Evolutionary conservation across 495 filamentous ascomycete genomes (phyloP), one percentile per base, ranked within the genome.

Genomic region (Trichoderma parareesei): DNA sequence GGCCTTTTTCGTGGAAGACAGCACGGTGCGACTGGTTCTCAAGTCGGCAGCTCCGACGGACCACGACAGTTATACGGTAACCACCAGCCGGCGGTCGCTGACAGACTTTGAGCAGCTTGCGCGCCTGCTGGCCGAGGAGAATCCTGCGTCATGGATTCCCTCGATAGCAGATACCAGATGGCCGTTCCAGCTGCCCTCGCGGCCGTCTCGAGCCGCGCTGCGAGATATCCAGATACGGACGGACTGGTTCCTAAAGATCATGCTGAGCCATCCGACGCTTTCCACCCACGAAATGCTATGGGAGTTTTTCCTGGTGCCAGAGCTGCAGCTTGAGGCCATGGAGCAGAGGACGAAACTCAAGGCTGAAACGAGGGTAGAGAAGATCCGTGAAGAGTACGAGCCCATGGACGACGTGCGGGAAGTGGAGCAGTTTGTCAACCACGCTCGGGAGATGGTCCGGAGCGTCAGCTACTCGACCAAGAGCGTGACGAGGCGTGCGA

Each of bases 281-380:
- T 86, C 91, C 1, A 97, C 90, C 0, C 95, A 98, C 71, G 95
- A 99, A 78, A 90, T 97, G 82, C 80, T 99, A 7, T 99, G 95
- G 95, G 95, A 99, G 69, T 99, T 99, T 77, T 96, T 99, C 75
- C 84, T 99, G 2, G 93, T 98, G 16, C 95, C 95, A 2, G 95
- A 99, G 65, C 82, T 98, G 20, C 92, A 96, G 69, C 84, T 90
- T 4, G 86, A 92, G 16, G 88, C 90, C 85, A 92, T 98, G 85
- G 90, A 88, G 33, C 89, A 96, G 71, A 84, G 95, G 38, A 94
- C 89, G 67, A 87, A 84, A 46, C 84, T 88, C 62, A 99, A 99
- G 74, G 92, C 92, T 4, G 87, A 90, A 69, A 84, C 86, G 0
- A 85, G 93, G 61, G 78, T 81, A 16, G 95, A 99, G 72, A 91